phyloP scores from a whole-genome alignment of 2,329 filamentous ascomycete species.

The Talaromyces sp. region DNA sequence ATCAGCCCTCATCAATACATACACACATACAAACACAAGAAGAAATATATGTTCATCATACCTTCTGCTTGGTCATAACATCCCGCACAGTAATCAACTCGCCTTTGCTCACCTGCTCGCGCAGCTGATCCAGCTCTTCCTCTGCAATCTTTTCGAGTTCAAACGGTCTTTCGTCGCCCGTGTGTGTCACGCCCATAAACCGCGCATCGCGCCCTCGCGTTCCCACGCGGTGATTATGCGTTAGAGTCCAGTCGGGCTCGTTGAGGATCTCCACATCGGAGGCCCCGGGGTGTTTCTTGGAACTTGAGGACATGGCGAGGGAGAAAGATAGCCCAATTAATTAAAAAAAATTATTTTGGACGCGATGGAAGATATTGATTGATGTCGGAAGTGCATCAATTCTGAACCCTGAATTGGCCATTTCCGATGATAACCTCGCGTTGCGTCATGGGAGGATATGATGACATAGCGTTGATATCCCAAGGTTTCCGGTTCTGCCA shows the following conservation, averaged over 20 bases:
- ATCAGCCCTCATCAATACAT: background rate
- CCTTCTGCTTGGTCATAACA: slow-evolving; percentile 1
- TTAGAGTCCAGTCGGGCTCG: slow-evolving; percentile 2
- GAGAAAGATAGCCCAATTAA: background rate
- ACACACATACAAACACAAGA: background rate
- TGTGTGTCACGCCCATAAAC: background rate
- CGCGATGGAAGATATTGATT: background rate
- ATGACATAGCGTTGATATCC: background rate
- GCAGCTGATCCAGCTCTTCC: background rate
- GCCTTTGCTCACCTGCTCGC: background rate
- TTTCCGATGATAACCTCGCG: background rate
- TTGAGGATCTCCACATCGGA: slow-evolving; percentile 2
- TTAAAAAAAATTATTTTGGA: background rate
- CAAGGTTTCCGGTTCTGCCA: background rate
- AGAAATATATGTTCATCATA: background rate
- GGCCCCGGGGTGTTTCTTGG: background rate
- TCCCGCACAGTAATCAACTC: slow-evolving; percentile 1
- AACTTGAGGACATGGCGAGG: background rate
- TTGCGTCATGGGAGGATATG: background rate
- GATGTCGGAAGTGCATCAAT: background rate
- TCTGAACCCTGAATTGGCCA: background rate
- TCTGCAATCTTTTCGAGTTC: background rate
- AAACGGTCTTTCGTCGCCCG: background rate
- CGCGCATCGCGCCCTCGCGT: background rate
- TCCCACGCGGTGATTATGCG: background rate